Base-by-base conservation (phyloP, 345 rosid genomes). In the Trapa incisa region DNA sequence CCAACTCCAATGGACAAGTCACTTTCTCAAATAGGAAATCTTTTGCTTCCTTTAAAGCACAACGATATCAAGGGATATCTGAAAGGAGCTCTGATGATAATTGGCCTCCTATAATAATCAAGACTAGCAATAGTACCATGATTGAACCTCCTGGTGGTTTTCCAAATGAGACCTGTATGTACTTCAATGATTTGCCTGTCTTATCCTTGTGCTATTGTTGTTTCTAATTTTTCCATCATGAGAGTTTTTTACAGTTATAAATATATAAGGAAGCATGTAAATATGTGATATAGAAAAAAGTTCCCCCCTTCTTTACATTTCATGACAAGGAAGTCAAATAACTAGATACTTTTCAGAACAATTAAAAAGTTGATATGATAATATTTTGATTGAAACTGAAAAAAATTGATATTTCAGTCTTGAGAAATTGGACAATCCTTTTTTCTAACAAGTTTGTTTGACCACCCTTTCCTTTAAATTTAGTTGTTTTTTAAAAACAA, bases 91-190 rank as follows among this genome's bases (percentile, higher is more conserved):
- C 75, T 22, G 80, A 69, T 68, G 96, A 90, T 72, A 89, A 83
- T 72, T 78, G 83, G 72, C 68, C 79, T 73, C 74, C 71, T 70
- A 75, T 77, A 67, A 72, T 78, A 37, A 76, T 84, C 71, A 82
- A 77, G 82, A 76, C 71, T 22, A 22, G 29, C 68, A 80, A 80
- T 43, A 66, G 85, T 50, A 83, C 76, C 73, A 68, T 74, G 67
- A 64, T 72, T 13, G 96, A 90, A 61, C 80, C 83, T 11, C 89
- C 88, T 65, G 65, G 77, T 67, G 74, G 72, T 78, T 80, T 71
- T 75, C 81, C 72, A 71, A 84, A 83, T 47, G 92, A 87, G 72
- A 86, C 66, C 67, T 79, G 99, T 94, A 86, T 61, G 92, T 77
- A 43, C 52, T 42, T 11, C 43, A 4, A 38, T 39, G 47, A 38